Evolutionary conservation across 495 filamentous ascomycete genomes (phyloP), one percentile per base, ranked within the genome.

Genomic region (Neurospora sp.): DNA sequence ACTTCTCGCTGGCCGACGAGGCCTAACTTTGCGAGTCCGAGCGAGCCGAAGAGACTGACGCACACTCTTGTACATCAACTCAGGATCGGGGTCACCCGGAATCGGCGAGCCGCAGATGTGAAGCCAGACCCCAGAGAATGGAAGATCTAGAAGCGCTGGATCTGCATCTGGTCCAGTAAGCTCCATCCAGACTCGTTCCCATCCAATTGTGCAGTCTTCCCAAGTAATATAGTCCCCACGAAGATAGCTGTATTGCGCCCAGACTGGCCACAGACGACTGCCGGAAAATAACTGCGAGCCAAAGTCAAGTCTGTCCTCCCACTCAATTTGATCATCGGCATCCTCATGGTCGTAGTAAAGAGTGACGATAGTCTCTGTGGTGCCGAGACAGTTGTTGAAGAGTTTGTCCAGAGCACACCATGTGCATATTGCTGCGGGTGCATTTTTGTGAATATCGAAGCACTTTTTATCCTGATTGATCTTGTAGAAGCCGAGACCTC

Each of bases 381-480:
- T 59, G 48, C 10, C 13, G 24, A 62, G 54, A 31, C 21, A 24
- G 0, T 4, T 62, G 24, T 62, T 62, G 54, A 31, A 62, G 11
- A 62, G 0, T 24, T 62, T 62, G 11, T 62, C 54, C 0, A 62
- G 21, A 62, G 54, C 54, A 6, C 54, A 62, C 54, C 54, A 62
- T 1, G 15, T 62, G 13, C 54, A 62, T 31, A 0, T 0, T 17
- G 54, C 24, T 15, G 24, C 15, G 54, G 28, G 24, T 1, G 54
- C 54, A 62, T 62, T 17, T 31, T 34, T 19, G 13, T 0, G 2
- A 13, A 62, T 34, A 17, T 17, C 1, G 1, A 62, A 62, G 54
- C 8, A 15, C 2, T 8, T 17, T 6, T 15, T 2, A 9, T 62
- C 13, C 6, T 62, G 0, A 0, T 31, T 0, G 6, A 3, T 8